Conservation (phyloP, 306 rosid genomes). For the Inga leiocalycina region DNA sequence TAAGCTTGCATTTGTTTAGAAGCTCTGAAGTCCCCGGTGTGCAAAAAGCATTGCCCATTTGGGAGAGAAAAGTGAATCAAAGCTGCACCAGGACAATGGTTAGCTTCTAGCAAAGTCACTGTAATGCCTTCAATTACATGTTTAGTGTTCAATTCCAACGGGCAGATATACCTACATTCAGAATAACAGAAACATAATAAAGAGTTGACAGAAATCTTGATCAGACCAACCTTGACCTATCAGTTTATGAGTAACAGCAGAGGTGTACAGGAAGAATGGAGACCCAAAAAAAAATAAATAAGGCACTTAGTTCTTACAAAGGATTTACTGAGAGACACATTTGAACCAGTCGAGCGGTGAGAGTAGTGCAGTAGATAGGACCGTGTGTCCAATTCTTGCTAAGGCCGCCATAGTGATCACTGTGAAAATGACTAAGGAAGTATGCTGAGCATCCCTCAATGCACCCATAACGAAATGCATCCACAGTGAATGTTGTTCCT, state of each 20-base stretch:
- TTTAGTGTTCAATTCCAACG: conserved; percentile 49
- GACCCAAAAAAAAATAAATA: neutral
- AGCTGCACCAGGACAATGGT: conserved; percentile 68
- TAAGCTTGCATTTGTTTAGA: conserved; percentile 49
- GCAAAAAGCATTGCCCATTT: conserved; percentile 54
- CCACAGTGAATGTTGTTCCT: conserved; percentile 59
- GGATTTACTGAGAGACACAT: conserved; percentile 57
- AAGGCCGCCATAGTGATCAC: conserved; percentile 61
- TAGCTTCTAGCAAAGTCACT: conserved; percentile 59
- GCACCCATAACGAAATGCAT: conserved; percentile 61
- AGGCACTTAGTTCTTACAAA: conserved; percentile 39
- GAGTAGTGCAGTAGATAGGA: conserved; percentile 58
- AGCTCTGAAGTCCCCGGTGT: conserved; percentile 64
- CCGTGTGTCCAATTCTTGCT: conserved; percentile 64
- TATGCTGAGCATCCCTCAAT: conserved; percentile 53
- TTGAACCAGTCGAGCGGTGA: conserved; percentile 48
- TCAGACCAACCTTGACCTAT: conserved; percentile 6
- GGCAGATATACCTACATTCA: conserved; percentile 45
- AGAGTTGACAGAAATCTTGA: conserved; percentile 12
- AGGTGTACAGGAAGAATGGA: neutral
- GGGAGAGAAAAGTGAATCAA: conserved; percentile 52
- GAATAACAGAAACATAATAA: conserved; percentile 8
- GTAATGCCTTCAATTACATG: conserved; percentile 47
- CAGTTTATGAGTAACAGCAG: conserved; percentile 12
- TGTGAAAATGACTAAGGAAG: conserved; percentile 58